These are phyloP conservation scores for Draba incana DNA, from an alignment of 345 rosid species.

Conservation along the genomic window DNA sequence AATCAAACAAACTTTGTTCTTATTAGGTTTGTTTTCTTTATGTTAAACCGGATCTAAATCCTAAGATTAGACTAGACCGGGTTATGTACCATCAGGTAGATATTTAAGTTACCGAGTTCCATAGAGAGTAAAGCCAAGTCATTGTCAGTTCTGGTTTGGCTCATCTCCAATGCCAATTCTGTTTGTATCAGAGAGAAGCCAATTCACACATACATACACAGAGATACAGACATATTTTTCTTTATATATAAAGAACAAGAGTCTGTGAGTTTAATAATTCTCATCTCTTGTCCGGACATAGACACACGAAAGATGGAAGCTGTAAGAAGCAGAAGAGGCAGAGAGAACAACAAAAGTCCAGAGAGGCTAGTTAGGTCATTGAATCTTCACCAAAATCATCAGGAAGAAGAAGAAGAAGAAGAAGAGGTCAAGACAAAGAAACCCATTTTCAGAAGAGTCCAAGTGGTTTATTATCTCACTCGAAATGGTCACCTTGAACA, in stretches of 20 bases:
- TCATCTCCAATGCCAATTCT: conserved; percentile 34
- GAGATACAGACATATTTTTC: not conserved
- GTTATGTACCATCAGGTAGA: conserved; percentile 37
- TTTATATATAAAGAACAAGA: conserved; percentile 18
- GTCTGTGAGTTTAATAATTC: conserved; percentile 23
- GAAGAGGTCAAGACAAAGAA: conserved; percentile 31
- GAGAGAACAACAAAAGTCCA: conserved; percentile 40
- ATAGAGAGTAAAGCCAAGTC: conserved; percentile 38
- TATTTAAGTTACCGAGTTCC: conserved; percentile 2
- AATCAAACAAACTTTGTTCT: too few relatives aligned
- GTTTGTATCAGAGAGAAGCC: conserved; percentile 18
- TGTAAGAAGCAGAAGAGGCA: conserved; percentile 38
- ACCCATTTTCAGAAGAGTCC: conserved; percentile 50
- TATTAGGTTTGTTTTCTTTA: not conserved
- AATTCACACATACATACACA: conserved; percentile 27
- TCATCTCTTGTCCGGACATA: conserved; percentile 36
- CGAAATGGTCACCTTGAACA: conserved; percentile 93
- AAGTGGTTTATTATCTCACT: conserved; percentile 82
- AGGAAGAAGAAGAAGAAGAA: conserved; percentile 26
- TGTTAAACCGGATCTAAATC: conserved; percentile 18
- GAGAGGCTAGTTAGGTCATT: conserved; percentile 37
- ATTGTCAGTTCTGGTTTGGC: conserved; percentile 37
- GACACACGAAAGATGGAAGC: conserved; percentile 35
- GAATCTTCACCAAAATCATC: conserved; percentile 19
- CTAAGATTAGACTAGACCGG: conserved; percentile 8